Evolutionary conservation across 208 protist genomes (phyloP).

Genomic region (Strigomonas galati): DNA sequence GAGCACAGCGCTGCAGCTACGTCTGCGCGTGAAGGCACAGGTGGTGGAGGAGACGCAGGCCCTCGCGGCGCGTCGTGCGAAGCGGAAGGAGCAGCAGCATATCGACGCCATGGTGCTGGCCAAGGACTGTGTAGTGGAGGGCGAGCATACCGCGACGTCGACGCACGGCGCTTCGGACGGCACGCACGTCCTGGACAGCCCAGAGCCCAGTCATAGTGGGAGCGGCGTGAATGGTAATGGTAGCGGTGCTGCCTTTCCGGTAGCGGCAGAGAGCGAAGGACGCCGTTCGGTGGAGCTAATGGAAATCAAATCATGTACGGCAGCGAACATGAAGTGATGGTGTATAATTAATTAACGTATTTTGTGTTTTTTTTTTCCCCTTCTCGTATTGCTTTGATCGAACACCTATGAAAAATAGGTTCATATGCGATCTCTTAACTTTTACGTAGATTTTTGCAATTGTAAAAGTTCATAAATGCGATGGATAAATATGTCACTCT

Average conservation of each 20-base stretch:
- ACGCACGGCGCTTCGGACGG: not conserved
- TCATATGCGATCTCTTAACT: not conserved
- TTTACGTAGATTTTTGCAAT: not conserved
- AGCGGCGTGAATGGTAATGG: too few species aligned
- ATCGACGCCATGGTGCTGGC: not conserved
- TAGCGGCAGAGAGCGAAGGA: slow-evolving; percentile 14
- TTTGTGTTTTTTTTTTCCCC: not conserved
- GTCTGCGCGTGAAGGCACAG: slow-evolving; percentile 13
- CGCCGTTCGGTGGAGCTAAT: slow-evolving; percentile 26
- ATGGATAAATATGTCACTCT: not conserved
- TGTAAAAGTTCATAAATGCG: not conserved
- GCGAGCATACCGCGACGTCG: not conserved
- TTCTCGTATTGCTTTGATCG: slow-evolving; percentile 2
- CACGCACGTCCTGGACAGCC: not conserved
- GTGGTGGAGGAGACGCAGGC: slow-evolving; percentile 23
- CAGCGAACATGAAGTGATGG: not conserved
- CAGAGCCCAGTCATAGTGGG: not conserved
- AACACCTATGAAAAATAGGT: not conserved
- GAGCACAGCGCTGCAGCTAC: slow-evolving; percentile 17
- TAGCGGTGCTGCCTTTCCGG: not conserved
- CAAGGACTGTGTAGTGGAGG: not conserved
- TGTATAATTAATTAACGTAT: not conserved
- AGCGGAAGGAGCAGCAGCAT: not conserved
- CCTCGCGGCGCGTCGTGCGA: slow-evolving; percentile 14
- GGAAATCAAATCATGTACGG: not conserved